Evolutionary conservation across 345 rosid genomes (phyloP), one percentile per base, ranked within the genome.

Genomic region (Populus tremula): DNA sequence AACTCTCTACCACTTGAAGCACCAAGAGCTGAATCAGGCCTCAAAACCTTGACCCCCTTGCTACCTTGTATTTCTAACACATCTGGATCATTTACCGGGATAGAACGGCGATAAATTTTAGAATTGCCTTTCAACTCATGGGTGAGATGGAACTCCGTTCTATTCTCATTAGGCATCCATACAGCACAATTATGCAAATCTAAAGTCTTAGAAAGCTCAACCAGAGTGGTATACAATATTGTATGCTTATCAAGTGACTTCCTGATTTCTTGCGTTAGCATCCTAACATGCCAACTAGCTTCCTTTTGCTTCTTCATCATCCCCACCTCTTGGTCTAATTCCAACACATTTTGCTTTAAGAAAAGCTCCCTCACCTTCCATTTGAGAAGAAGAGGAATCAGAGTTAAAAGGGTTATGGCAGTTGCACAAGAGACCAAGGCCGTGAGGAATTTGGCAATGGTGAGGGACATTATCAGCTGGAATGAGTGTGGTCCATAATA

Each of bases 341-440:
- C 98, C 84, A 91, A 75, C 72, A 92, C 93, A 79, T 92, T 95
- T 83, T 90, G 93, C 88, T 84, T 88, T 93, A 95, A 85, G 81
- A 93, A 92, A 79, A 92, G 84, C 91, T 95, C 99, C 74, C 99
- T 90, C 68, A 95, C 96, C 83, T 95, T 95, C 87, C 88, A 82
- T 79, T 95, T 91, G 81, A 95, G 88, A 56, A 95, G 85, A 63
- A 95, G 86, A 21, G 99, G 99, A 31, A 95, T 89, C 87, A 95
- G 80, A 78, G 99, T 90, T 72, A 95, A 84, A 45, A 95, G 96
- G 64, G 98, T 90, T 13, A 95, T 95, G 0, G 97, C 92, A 12
- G 99, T 95, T 6, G 98, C 93, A 50, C 98, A 93, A 0, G 99
- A 95, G 50, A 95, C 96, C 33, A 95, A 83, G 20, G 99, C 99